phyloP scores from a whole-genome alignment of 2,329 filamentous ascomycete species.

The Cadophora malorum region DNA sequence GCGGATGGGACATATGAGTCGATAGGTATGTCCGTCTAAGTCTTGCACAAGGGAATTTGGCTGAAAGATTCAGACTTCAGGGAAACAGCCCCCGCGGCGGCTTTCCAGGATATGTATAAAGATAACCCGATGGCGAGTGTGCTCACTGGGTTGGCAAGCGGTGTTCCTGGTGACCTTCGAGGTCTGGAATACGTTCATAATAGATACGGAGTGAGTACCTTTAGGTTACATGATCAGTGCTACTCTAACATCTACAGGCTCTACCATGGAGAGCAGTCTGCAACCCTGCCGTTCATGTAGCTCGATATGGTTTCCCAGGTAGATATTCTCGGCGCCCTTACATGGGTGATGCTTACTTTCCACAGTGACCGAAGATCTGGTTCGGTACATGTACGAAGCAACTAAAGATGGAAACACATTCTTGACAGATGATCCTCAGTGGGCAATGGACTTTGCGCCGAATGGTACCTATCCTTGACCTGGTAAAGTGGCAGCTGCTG shows the following conservation, averaged over 20 bases:
- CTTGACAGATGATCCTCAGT: constrained; percentile 64
- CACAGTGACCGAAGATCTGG: constrained; percentile 73
- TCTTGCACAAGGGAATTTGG: not conserved
- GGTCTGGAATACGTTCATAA: constrained; percentile 81
- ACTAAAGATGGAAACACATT: constrained; percentile 57
- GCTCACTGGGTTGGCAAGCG: constrained; percentile 74
- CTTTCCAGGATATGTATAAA: constrained; percentile 84
- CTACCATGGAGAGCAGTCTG: constrained; percentile 76
- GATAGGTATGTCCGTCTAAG: constrained; percentile 52
- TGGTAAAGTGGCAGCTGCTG: not conserved
- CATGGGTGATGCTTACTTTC: too few species aligned
- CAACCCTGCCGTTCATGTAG: constrained; percentile 74
- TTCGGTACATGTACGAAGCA: constrained; percentile 71
- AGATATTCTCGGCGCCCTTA: too few species aligned
- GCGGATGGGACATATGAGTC: constrained; percentile 79
- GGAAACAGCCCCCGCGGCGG: constrained; percentile 83
- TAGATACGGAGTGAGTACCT: constrained; percentile 65
- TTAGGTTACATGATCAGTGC: not conserved
- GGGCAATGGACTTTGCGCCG: constrained; percentile 74
- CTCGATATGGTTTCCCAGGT: constrained; percentile 71
- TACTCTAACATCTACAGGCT: constrained; percentile 43
- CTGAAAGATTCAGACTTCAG: constrained; percentile 69
- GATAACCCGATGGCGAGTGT: constrained; percentile 72
- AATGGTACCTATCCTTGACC: constrained; percentile 51
- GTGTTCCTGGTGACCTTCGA: constrained; percentile 75